phyloP scores from a whole-genome alignment of 2,329 filamentous ascomycete species.

The Botrytis tulipae region DNA sequence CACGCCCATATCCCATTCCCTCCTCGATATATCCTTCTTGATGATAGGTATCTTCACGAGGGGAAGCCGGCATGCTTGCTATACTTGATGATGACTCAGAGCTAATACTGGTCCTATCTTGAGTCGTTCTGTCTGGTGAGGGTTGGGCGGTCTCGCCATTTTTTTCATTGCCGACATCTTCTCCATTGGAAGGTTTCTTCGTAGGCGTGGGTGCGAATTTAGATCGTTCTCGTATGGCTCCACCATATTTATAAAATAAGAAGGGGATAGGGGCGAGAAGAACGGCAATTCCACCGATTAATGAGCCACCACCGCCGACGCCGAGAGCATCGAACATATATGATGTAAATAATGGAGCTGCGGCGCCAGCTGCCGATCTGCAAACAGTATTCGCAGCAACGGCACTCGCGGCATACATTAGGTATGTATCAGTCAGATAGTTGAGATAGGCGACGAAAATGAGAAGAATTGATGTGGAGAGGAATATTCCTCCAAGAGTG shows the following conservation, averaged over 20 bases:
- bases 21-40: conserved; percentile 19
- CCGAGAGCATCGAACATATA: conserved; percentile 45
- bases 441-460: conserved; percentile 56
- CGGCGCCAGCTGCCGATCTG: conserved; percentile 62
- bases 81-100: conserved; percentile 40
- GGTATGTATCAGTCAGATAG: conserved; percentile 49
- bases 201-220: conserved; percentile 33
- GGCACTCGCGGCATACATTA: conserved; percentile 45
- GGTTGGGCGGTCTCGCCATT: background rate
- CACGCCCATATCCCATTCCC: conserved; percentile 12
- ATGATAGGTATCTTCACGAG: conserved; percentile 17
- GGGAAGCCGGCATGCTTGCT: conserved; percentile 43
- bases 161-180: background rate
- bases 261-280: conserved; percentile 36
- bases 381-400: conserved; percentile 62
- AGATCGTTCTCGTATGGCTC: conserved; percentile 35
- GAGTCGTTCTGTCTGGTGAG: background rate
- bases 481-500: conserved; percentile 45
- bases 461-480: conserved; percentile 43
- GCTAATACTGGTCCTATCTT: background rate
- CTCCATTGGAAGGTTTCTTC: background rate
- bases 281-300: conserved; percentile 51
- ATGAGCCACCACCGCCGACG: conserved; percentile 52
- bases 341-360: conserved; percentile 60
- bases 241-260: conserved; percentile 37